These are phyloP conservation scores for Seminavis robusta DNA, from an alignment of 108 stramenopile species.

Conservation along the genomic window DNA sequence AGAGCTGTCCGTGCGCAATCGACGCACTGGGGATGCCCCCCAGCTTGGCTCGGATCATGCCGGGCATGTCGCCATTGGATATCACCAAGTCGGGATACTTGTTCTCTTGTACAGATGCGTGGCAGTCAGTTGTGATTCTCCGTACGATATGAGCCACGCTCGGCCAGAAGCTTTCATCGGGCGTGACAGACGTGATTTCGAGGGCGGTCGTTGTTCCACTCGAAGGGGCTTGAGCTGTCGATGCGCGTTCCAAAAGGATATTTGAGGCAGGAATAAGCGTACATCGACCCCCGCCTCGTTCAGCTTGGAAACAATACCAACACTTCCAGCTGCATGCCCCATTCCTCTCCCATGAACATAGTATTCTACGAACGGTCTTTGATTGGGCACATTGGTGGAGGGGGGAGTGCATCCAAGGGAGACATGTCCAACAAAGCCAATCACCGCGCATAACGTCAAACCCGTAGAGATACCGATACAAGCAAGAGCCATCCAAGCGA, in stretches of 20 bases:
- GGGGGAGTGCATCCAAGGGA: too few relatives aligned
- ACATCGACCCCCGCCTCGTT: slow-evolving; percentile 25
- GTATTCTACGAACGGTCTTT: slow-evolving; percentile 29
- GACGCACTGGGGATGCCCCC: slow-evolving; percentile 26
- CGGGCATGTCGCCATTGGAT: slow-evolving; percentile 29
- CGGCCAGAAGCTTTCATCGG: not conserved
- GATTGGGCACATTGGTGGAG: too few relatives aligned
- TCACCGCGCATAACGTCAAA: too few relatives aligned
- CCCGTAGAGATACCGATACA: too few relatives aligned
- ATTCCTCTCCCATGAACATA: slow-evolving; percentile 38
- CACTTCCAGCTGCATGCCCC: slow-evolving; percentile 27
- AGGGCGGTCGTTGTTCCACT: slow-evolving; percentile 24
- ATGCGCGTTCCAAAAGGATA: slow-evolving; percentile 15
- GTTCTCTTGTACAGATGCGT: slow-evolving; percentile 11
- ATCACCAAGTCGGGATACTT: slow-evolving; percentile 25
- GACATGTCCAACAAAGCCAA: too few relatives aligned
- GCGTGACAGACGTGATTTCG: slow-evolving; percentile 21
- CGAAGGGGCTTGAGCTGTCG: not conserved
- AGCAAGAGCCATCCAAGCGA: too few relatives aligned
- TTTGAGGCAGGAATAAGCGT: slow-evolving; percentile 13
- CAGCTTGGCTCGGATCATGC: slow-evolving; percentile 25
- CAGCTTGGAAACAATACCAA: slow-evolving; percentile 26
- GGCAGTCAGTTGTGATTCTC: slow-evolving; percentile 23
- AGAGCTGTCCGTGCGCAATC: slow-evolving; percentile 34
- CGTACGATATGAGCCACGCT: slow-evolving; percentile 14